Conservation (phyloP, 495 filamentous ascomycete species). For the Penicillium paxilli region DNA sequence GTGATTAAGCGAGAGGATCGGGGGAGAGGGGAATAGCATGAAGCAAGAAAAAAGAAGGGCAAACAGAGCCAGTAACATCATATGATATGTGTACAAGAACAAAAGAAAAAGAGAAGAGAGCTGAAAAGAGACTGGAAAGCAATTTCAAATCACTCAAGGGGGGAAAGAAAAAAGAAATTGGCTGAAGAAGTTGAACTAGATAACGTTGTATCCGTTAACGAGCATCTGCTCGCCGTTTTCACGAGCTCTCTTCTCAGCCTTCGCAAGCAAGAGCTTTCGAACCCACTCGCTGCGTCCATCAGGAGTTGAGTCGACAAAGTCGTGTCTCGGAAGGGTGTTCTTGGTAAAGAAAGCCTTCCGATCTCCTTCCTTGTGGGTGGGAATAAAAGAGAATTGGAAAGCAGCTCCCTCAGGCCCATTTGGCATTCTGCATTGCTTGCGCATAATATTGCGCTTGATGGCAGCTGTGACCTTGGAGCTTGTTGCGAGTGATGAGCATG, state of each 20-base stretch:
- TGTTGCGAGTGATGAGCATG: conserved; percentile 73
- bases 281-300: conserved; percentile 98
- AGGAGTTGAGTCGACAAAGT: conserved; percentile 49
- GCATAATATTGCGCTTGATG: conserved; percentile 80
- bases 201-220: conserved; percentile 72
- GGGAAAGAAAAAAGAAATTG: neutral
- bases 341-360: too few relatives aligned
- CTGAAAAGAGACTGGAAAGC: too few relatives aligned
- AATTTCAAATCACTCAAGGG: too few relatives aligned
- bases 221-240: conserved; percentile 77
- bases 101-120: too few relatives aligned
- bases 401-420: conserved; percentile 57
- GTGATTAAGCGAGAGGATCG: too few relatives aligned
- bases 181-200: neutral
- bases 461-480: conserved; percentile 80
- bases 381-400: conserved; percentile 91
- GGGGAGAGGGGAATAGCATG: too few relatives aligned
- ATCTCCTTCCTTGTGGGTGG: conserved; percentile 46
- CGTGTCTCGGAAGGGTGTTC: neutral
- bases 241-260: conserved; percentile 74
- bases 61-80: too few relatives aligned
- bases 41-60: too few relatives aligned
- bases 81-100: too few relatives aligned
- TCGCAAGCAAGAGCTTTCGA: conserved; percentile 95
- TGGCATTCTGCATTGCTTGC: conserved; percentile 59